phyloP scores from a whole-genome alignment of 179 eudicot species.

The Spergularia azorica region DNA sequence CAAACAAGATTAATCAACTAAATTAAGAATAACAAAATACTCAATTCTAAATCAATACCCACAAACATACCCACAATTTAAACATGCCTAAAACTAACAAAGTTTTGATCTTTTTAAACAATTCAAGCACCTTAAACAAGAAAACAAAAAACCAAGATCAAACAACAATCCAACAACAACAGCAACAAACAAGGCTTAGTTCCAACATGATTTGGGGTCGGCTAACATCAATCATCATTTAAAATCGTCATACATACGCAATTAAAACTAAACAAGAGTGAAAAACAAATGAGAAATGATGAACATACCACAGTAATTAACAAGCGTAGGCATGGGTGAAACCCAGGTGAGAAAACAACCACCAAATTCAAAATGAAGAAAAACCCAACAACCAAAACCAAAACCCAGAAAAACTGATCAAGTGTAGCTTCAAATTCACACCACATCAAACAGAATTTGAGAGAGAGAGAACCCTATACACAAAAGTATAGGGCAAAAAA shows the following conservation, averaged over 20 bases:
- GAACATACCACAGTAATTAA: constrained; percentile 41
- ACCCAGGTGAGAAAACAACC: constrained; percentile 9
- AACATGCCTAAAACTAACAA: neutral
- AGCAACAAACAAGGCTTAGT: neutral
- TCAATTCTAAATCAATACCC: no score
- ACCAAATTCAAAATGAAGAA: constrained; percentile 24
- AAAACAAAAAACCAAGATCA: neutral
- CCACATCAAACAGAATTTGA: constrained; percentile 27
- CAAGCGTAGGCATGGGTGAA: constrained; percentile 36
- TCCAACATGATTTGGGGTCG: no score
- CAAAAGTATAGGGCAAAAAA: constrained; percentile 10
- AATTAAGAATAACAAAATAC: neutral
- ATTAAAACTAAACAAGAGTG: neutral
- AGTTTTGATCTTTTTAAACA: constrained; percentile 2
- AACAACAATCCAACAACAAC: neutral
- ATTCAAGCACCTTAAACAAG: neutral
- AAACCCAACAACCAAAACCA: constrained; percentile 31
- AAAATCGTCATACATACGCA: constrained; percentile 5
- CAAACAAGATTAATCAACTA: neutral
- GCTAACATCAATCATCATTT: neutral
- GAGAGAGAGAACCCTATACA: constrained; percentile 14
- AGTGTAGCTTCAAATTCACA: constrained; percentile 22
- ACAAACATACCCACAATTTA: neutral
- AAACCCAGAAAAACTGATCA: constrained; percentile 25
- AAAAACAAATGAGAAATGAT: neutral